phyloP scores from a whole-genome alignment of 257 asterid genomes.

The Perilla frutescens region DNA sequence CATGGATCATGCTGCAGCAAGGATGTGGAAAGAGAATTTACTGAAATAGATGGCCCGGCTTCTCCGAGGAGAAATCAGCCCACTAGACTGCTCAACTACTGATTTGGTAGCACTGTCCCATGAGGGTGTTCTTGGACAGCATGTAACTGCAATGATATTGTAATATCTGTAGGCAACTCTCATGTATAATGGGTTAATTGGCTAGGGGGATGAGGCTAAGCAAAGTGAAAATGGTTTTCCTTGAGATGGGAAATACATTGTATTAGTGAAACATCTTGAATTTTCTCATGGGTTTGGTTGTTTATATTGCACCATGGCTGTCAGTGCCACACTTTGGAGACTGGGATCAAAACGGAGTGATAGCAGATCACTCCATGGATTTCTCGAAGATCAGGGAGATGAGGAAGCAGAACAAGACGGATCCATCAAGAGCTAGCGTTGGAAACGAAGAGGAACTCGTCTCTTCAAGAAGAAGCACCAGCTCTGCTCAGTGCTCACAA shows the following conservation, averaged over 20 bases:
- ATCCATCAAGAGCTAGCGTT: too few species aligned
- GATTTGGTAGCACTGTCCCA: too few species aligned
- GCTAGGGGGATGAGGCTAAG: background rate
- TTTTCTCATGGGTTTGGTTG: conserved; percentile 1
- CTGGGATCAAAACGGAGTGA: too few species aligned
- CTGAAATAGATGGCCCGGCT: conserved; percentile 18
- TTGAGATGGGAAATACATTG: background rate
- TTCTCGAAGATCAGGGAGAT: too few species aligned
- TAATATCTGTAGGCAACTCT: background rate
- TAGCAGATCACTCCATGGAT: too few species aligned
- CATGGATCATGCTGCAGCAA: conserved; percentile 47
- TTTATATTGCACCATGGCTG: background rate
- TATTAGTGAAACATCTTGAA: background rate
- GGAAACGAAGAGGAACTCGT: too few species aligned
- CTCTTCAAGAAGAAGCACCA: too few species aligned
- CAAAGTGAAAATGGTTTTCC: too few species aligned
- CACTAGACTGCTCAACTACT: too few species aligned
- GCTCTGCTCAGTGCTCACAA: too few species aligned
- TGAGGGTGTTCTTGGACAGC: background rate
- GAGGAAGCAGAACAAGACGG: too few species aligned
- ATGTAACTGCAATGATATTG: background rate
- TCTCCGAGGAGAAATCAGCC: background rate
- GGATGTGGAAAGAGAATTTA: conserved; percentile 50
- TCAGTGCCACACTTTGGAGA: too few species aligned
- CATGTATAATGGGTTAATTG: conserved; percentile 11